phyloP scores from a whole-genome alignment of 2,329 filamentous ascomycete species.

The Akanthomyces uredinophilus region DNA sequence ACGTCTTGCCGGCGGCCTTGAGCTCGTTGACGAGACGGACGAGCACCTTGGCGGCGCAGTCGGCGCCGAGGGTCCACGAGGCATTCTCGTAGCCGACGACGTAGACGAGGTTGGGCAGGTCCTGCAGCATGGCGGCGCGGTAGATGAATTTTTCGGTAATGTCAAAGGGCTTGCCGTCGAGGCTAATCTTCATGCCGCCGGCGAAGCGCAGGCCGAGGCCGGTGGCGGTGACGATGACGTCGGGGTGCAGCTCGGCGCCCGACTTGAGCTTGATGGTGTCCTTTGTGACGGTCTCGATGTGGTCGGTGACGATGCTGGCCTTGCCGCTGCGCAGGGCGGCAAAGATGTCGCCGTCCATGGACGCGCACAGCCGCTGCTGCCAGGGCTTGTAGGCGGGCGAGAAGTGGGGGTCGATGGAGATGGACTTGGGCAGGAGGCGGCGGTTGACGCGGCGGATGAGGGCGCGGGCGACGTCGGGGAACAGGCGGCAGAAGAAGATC shows the following conservation, averaged over 20 bases:
- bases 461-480: slow-evolving; percentile 40
- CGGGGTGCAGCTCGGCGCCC: slow-evolving; percentile 44
- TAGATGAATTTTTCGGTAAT: slow-evolving; percentile 46
- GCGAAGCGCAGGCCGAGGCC: slow-evolving; percentile 54
- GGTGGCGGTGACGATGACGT: slow-evolving; percentile 62
- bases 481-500: slow-evolving; percentile 44
- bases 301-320: slow-evolving; percentile 39
- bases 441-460: slow-evolving; percentile 39
- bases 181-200: slow-evolving; percentile 43
- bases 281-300: slow-evolving; percentile 41
- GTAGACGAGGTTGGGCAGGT: slow-evolving; percentile 55
- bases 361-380: slow-evolving; percentile 66
- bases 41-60: slow-evolving; percentile 46
- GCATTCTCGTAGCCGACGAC: slow-evolving; percentile 57
- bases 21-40: slow-evolving; percentile 48
- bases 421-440: slow-evolving; percentile 41
- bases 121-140: slow-evolving; percentile 57
- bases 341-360: slow-evolving; percentile 42
- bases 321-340: slow-evolving; percentile 34
- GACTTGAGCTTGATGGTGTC: slow-evolving; percentile 39
- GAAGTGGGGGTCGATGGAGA: slow-evolving; percentile 50
- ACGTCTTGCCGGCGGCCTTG: slow-evolving; percentile 34
- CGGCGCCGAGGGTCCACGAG: slow-evolving; percentile 58
- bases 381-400: slow-evolving; percentile 52
- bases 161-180: slow-evolving; percentile 45